Conservation (phyloP, 495 filamentous ascomycete genomes). For the Rhypophila decipiens region DNA sequence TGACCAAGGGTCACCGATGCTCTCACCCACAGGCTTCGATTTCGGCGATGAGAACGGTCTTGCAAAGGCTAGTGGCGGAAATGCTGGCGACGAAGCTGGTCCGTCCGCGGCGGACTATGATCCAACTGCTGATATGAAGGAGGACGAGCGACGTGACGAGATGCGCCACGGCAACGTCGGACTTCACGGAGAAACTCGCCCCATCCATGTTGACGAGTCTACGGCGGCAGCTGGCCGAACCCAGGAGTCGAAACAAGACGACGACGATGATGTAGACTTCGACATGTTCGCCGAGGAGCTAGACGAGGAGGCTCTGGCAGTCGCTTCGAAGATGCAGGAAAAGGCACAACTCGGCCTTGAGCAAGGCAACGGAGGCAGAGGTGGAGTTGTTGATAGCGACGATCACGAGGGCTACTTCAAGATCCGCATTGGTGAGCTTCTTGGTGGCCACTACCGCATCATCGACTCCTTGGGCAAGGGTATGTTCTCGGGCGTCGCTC, state of each 20-base stretch:
- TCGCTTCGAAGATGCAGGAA: constrained; percentile 31
- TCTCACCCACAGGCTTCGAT: constrained; percentile 37
- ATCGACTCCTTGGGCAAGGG: constrained; percentile 84
- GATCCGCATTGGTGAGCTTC: constrained; percentile 78
- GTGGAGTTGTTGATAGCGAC: constrained; percentile 87
- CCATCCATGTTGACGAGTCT: constrained; percentile 12
- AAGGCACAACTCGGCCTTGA: constrained; percentile 5
- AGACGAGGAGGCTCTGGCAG: constrained; percentile 83
- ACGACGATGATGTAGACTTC: constrained; percentile 56
- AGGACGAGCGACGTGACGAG: constrained; percentile 71
- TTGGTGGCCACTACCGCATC: constrained; percentile 83
- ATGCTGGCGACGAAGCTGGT: constrained; percentile 54
- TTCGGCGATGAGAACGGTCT: constrained; percentile 57
- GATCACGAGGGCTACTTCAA: constrained; percentile 95
- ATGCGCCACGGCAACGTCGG: constrained; percentile 48
- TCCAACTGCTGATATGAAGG: constrained; percentile 85
- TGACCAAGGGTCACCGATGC: constrained; percentile 3
- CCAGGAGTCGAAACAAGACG: constrained; percentile 16
- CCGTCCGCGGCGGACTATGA: constrained; percentile 95
- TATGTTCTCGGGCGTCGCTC: constrained; percentile 94
- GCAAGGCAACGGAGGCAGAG: constrained; percentile 46
- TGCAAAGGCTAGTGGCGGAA: constrained; percentile 49
- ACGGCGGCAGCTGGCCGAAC: constrained; percentile 17
- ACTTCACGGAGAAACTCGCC: constrained; percentile 36
- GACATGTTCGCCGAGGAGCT: constrained; percentile 97